A percentile compares a stretch with the other conserved stretches of the same genome.
Evolutionary conservation across 352 stramenopile species (phyloP).

Genomic region (Phytophthora quininea): DNA sequence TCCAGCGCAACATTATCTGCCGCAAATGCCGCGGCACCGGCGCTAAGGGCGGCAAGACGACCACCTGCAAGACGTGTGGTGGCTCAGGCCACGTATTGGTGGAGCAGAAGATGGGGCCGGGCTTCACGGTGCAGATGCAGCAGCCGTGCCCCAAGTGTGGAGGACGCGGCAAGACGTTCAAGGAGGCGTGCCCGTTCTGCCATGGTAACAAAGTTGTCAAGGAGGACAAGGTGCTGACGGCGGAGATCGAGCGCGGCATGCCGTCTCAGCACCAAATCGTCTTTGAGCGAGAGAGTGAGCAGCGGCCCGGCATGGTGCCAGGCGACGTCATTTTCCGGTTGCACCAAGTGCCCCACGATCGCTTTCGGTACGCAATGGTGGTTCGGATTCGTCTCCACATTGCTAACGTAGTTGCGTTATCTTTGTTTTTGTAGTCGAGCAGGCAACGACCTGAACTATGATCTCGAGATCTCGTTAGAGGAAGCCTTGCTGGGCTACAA

Average conservation of each 20-base stretch:
- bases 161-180: slow-evolving; percentile 94
- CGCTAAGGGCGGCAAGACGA: slow-evolving; percentile 85
- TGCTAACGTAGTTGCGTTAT: slow-evolving; percentile 1
- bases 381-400: not conserved
- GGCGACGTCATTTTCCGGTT: slow-evolving; percentile 97
- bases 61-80: slow-evolving; percentile 73
- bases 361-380: slow-evolving; percentile 75
- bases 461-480: slow-evolving; percentile 95
- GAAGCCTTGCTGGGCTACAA: slow-evolving; percentile 96
- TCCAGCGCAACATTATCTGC: slow-evolving; percentile 81
- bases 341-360: slow-evolving; percentile 85
- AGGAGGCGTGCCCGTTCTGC: slow-evolving; percentile 92
- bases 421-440: slow-evolving; percentile 67
- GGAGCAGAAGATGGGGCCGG: slow-evolving; percentile 81
- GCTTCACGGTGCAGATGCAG: slow-evolving; percentile 92
- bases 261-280: slow-evolving; percentile 85
- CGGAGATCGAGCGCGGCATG: slow-evolving; percentile 84
- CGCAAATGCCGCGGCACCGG: slow-evolving; percentile 84
- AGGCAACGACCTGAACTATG: slow-evolving; percentile 95
- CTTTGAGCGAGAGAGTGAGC: slow-evolving; percentile 87
- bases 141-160: slow-evolving; percentile 83
- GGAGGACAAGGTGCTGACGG: slow-evolving; percentile 82
- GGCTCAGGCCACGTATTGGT: slow-evolving; percentile 79
- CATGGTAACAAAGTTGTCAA: slow-evolving; percentile 84
- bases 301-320: slow-evolving; percentile 84